phyloP scores from a whole-genome alignment of 2,329 filamentous ascomycete genomes.

The Microcyclospora tardicrescens region DNA sequence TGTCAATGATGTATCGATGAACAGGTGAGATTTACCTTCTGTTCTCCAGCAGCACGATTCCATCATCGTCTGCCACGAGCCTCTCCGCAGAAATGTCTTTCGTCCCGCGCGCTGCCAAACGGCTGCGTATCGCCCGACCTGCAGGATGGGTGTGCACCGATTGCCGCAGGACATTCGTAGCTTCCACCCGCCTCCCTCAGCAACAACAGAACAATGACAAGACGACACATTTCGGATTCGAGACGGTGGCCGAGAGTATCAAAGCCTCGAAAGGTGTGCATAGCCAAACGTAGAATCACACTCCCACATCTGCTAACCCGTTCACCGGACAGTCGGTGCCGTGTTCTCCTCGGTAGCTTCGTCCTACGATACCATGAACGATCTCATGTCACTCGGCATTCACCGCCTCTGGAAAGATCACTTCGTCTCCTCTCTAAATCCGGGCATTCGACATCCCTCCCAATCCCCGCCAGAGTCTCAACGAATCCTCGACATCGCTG shows the following conservation, averaged over 20 bases:
- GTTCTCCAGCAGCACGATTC: too few relatives aligned
- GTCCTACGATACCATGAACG: constrained; percentile 97
- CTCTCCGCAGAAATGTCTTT: background rate
- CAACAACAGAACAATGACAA: constrained; percentile 30
- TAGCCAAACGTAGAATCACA: background rate
- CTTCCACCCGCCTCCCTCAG: constrained; percentile 5
- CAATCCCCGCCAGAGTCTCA: constrained; percentile 41
- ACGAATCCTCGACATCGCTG: constrained; percentile 87
- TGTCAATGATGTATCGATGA: too few relatives aligned
- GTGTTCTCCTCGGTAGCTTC: constrained; percentile 94
- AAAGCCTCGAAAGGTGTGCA: constrained; percentile 54
- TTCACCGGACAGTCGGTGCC: constrained; percentile 48
- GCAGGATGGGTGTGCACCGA: constrained; percentile 10
- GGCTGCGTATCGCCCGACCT: constrained; percentile 14
- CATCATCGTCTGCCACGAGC: too few relatives aligned
- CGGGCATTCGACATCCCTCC: constrained; percentile 45
- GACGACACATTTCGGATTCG: constrained; percentile 82
- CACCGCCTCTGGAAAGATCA: constrained; percentile 96
- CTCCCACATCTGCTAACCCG: constrained; percentile 4
- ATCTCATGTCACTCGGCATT: constrained; percentile 95
- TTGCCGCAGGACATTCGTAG: constrained; percentile 14
- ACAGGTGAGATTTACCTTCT: too few relatives aligned
- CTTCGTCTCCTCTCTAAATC: constrained; percentile 84
- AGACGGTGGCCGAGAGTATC: constrained; percentile 67
- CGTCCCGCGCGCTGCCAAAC: constrained; percentile 12